Conservation (phyloP, 2,329 filamentous ascomycete genomes). For the Metarhizium brunneum region DNA sequence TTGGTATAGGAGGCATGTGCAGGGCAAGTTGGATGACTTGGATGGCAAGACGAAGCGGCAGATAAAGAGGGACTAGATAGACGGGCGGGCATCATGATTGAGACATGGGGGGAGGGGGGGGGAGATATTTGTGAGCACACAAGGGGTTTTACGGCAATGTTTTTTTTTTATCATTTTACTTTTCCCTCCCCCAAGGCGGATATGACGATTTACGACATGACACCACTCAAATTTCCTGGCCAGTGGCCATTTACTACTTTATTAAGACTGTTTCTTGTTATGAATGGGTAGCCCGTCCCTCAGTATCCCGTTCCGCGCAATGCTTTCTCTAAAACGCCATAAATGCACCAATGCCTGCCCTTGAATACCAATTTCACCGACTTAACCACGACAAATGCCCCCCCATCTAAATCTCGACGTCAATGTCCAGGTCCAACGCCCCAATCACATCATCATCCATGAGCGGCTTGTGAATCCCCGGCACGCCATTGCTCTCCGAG, state of each 20-base stretch:
- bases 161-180: too few species aligned
- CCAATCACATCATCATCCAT: conserved; percentile 92
- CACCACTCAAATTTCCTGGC: not conserved
- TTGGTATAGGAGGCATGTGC: conserved; percentile 13
- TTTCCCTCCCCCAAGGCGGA: too few species aligned
- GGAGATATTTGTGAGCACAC: too few species aligned
- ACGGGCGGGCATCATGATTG: too few species aligned
- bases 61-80: conserved; percentile 1
- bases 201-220: too few species aligned
- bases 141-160: too few species aligned
- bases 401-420: conserved; percentile 65
- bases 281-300: not conserved
- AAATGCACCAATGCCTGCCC: not conserved
- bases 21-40: conserved; percentile 20
- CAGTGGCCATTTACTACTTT: too few species aligned
- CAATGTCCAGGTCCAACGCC: conserved; percentile 79
- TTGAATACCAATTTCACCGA: not conserved
- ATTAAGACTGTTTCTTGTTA: too few species aligned
- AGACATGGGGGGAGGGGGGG: too few species aligned
- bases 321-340: not conserved
- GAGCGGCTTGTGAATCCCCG: conserved; percentile 66
- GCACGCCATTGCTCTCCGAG: conserved; percentile 49
- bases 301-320: not conserved
- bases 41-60: conserved; percentile 12
- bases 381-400: not conserved